A percentile compares a stretch with the other conserved stretches of the same genome.
Evolutionary conservation across 169 alveolate genomes (phyloP).

Genomic region (Eimeria necatrix): DNA sequence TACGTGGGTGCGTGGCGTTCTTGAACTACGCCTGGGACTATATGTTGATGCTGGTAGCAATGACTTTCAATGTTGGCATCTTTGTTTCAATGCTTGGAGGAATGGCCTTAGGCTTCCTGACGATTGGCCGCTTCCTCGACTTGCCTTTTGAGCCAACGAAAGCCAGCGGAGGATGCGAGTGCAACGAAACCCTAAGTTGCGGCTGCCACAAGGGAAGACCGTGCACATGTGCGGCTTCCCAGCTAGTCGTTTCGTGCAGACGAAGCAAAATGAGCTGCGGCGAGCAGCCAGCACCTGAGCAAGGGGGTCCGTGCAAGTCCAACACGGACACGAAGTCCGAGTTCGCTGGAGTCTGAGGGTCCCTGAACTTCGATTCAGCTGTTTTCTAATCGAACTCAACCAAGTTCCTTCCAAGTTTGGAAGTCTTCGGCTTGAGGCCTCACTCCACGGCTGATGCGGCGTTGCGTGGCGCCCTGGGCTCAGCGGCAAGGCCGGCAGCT

Average conservation of each 20-base stretch:
- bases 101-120: conserved; percentile 73
- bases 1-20: conserved; percentile 76
- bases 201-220: conserved; percentile 72
- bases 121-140: conserved; percentile 61
- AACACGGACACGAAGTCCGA: neutral
- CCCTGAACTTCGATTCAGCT: no score
- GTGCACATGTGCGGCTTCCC: conserved; percentile 26
- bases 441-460: no score
- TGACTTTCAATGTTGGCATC: conserved; percentile 82
- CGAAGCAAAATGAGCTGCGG: neutral
- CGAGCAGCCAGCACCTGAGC: neutral
- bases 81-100: conserved; percentile 72
- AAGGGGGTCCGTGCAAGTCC: neutral
- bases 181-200: conserved; percentile 34
- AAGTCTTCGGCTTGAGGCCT: no score
- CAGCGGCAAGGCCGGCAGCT: no score
- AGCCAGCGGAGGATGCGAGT: conserved; percentile 28
- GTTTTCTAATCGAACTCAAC: neutral
- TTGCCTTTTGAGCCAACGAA: neutral
- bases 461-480: no score
- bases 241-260: neutral
- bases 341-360: neutral
- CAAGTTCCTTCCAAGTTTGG: no score
- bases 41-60: conserved; percentile 80
- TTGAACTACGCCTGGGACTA: conserved; percentile 79